These are phyloP conservation scores for Phytophthora pinifolia DNA, from an alignment of 352 stramenopile species.

Conservation along the genomic window DNA sequence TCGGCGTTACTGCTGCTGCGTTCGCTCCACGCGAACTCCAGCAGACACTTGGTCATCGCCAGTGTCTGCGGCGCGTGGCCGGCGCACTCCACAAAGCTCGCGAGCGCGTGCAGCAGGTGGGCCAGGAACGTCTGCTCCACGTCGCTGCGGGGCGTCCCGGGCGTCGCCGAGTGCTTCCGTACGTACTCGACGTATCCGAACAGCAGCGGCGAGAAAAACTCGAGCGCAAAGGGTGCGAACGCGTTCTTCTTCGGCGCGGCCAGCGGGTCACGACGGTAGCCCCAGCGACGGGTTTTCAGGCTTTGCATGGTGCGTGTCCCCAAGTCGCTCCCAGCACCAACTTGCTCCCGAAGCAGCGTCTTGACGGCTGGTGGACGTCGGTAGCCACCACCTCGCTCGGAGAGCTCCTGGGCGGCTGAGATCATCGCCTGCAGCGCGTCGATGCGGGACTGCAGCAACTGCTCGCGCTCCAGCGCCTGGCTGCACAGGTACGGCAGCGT, in stretches of 20 bases:
- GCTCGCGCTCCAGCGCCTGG: constrained; percentile 71
- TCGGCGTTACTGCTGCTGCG: constrained; percentile 42
- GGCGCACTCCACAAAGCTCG: constrained; percentile 67
- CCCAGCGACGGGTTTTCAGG: constrained; percentile 68
- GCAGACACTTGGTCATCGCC: constrained; percentile 66
- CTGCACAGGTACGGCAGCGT: constrained; percentile 57
- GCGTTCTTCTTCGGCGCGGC: constrained; percentile 52
- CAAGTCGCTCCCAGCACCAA: constrained; percentile 29
- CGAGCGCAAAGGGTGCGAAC: constrained; percentile 58
- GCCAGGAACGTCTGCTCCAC: constrained; percentile 71
- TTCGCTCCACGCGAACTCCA: constrained; percentile 73
- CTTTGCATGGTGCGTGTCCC: constrained; percentile 44
- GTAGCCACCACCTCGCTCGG: constrained; percentile 39
- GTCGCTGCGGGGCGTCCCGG: constrained; percentile 38
- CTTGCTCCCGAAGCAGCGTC: constrained; percentile 43
- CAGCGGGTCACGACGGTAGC: constrained; percentile 62
- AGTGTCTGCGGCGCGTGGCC: constrained; percentile 57
- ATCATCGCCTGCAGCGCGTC: constrained; percentile 64
- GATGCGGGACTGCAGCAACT: constrained; percentile 72
- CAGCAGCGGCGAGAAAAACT: constrained; percentile 76
- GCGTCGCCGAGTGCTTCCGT: constrained; percentile 26
- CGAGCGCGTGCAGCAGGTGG: constrained; percentile 67
- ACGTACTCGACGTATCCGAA: constrained; percentile 73
- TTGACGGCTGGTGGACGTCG: constrained; percentile 25
- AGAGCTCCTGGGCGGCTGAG: constrained; percentile 61